Conservation (phyloP, 2,329 filamentous ascomycete species). For the Botrytis squamosa region DNA sequence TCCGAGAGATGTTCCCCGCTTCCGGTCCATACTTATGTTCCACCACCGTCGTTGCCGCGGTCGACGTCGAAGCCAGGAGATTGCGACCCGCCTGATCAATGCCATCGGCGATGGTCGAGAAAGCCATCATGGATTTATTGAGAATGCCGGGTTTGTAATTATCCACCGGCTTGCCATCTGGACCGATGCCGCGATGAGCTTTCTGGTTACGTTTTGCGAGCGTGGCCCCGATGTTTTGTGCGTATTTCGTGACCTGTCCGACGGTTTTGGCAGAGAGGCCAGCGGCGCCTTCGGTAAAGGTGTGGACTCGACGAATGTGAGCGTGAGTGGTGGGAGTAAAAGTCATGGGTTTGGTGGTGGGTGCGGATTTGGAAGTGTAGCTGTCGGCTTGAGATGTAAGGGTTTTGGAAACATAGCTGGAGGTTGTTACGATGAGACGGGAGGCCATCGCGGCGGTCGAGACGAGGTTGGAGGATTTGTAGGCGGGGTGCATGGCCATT, state of each 20-base stretch:
- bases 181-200: constrained; percentile 61
- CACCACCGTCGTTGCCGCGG: constrained; percentile 81
- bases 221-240: constrained; percentile 84
- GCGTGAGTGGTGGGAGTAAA: constrained; percentile 84
- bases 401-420: constrained; percentile 73
- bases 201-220: constrained; percentile 63
- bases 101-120: constrained; percentile 90
- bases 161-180: constrained; percentile 60
- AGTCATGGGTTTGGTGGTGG: constrained; percentile 75
- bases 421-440: constrained; percentile 86
- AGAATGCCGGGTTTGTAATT: constrained; percentile 85
- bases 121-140: constrained; percentile 96
- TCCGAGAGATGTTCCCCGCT: constrained; percentile 72
- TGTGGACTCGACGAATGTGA: constrained; percentile 84
- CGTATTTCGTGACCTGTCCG: constrained; percentile 76
- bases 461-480: constrained; percentile 82
- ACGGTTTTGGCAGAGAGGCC: constrained; percentile 82
- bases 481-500: constrained; percentile 83
- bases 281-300: constrained; percentile 76
- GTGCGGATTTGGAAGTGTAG: constrained; percentile 78
- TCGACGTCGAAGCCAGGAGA: constrained; percentile 70
- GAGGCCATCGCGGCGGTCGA: constrained; percentile 85
- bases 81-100: constrained; percentile 83
- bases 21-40: constrained; percentile 86
- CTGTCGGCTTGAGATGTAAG: constrained; percentile 74